Percentiles rank a stretch among this genome's conserved stretches.
Conservation (phyloP, 164 flowering plant species). For the Liriodendron chinense region DNA sequence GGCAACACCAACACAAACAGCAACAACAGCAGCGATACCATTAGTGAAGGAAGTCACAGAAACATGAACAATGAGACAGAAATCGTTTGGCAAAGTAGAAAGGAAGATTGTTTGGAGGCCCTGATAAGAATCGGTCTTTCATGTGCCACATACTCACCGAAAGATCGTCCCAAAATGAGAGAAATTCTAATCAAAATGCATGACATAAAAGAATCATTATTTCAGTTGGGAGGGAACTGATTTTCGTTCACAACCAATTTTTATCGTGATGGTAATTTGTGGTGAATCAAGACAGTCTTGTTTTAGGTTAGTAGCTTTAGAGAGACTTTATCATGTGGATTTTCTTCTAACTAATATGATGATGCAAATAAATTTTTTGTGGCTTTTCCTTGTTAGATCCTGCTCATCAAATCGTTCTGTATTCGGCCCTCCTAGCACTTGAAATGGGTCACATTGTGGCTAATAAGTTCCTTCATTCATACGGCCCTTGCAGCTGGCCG, state of each 20-base stretch:
- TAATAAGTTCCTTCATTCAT: too few relatives aligned
- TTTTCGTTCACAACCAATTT: not conserved
- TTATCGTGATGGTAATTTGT: not conserved
- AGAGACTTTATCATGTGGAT: not conserved
- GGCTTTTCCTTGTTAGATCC: too few relatives aligned
- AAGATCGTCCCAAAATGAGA: conserved; percentile 10
- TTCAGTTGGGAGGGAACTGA: not conserved
- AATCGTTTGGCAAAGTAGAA: not conserved
- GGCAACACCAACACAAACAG: not conserved
- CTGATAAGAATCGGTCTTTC: not conserved
- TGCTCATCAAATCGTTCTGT: too few relatives aligned
- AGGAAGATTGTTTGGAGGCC: not conserved
- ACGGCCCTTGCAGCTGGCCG: too few relatives aligned
- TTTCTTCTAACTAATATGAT: not conserved
- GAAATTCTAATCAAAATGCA: not conserved
- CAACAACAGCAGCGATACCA: not conserved
- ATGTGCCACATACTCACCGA: conserved; percentile 3
- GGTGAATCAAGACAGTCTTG: too few relatives aligned
- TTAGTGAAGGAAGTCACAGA: not conserved
- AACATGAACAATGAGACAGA: not conserved
- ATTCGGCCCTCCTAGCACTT: too few relatives aligned
- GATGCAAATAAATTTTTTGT: too few relatives aligned
- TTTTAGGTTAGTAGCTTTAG: not conserved
- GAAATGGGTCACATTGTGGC: too few relatives aligned
- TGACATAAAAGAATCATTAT: not conserved